Evolutionary conservation across 371 early-diverging fungal species (phyloP), one percentile per base, ranked within the genome.

Genomic region (Mortierella polycephala): DNA sequence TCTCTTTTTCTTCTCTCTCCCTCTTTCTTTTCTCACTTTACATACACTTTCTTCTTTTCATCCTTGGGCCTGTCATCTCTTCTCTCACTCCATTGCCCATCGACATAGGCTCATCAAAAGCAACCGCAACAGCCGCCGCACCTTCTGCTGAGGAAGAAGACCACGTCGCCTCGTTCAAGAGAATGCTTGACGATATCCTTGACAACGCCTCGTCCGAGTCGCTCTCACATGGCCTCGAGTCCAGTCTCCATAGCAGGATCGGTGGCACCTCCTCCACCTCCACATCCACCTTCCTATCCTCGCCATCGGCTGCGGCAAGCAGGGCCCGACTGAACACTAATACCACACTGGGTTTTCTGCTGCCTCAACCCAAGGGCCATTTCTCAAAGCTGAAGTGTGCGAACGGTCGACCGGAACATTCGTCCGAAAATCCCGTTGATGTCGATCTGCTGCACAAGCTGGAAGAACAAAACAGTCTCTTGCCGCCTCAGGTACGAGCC

Each of bases 151-250:
- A 72, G 40, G 79, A 72, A 20, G 79, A 79, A 51, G 79, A 79
- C 52, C 79, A 79, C 66, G 79, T 79, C 37, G 79, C 79, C 18
- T 72, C 79, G 37, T 79, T 79, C 67, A 79, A 72, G 42, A 65
- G 73, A 65, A 72, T 79, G 73, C 79, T 79, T 47, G 79, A 79
- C 56, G 79, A 79, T 54, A 79, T 79, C 62, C 70, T 79, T 1
- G 79, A 79, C 60, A 64, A 52, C 55, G 79, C 69, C 73, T 72
- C 79, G 8, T 69, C 79, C 45, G 79, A 79, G 41, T 63, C 73
- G 30, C 63, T 79, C 16, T 62, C 79, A n/a, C 65, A 64, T 58
- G 79, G 73, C 40, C 60, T 79, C 18, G 79, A 79, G 20, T 11
- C 79, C 10, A 52, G 69, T 45, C 72, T 77, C n/a, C 57, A 73